phyloP scores from a whole-genome alignment of 2,329 filamentous ascomycete genomes.

The Penicillium sp. region DNA sequence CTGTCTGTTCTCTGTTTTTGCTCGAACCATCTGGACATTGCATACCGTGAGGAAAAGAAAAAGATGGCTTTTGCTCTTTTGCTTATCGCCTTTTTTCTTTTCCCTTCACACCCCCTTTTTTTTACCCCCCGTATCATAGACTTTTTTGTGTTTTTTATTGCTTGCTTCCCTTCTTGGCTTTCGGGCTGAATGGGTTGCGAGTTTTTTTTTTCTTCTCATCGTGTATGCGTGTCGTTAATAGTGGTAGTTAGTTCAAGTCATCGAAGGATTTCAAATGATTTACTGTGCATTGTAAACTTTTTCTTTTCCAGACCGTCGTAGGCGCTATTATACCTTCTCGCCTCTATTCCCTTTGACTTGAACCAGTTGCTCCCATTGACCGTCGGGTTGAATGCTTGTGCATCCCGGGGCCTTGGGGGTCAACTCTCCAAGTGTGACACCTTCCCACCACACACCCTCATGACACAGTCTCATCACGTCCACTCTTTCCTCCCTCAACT shows the following conservation, averaged over 20 bases:
- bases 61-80: background rate
- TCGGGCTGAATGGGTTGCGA: slow-evolving; percentile 27
- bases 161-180: slow-evolving; percentile 22
- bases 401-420: too few species aligned
- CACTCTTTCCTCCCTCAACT: too few species aligned
- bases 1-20: slow-evolving; percentile 10
- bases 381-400: too few species aligned
- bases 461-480: too few species aligned
- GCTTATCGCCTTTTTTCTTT: slow-evolving; percentile 13
- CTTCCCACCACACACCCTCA: too few species aligned
- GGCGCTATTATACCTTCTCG: too few species aligned
- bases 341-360: too few species aligned
- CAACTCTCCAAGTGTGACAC: too few species aligned
- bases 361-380: too few species aligned
- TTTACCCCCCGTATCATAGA: slow-evolving; percentile 32
- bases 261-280: slow-evolving; percentile 29
- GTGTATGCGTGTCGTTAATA: slow-evolving; percentile 41
- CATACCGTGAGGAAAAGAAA: slow-evolving; percentile 19
- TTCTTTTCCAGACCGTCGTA: background rate
- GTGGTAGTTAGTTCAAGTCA: slow-evolving; percentile 32
- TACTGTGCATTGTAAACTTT: slow-evolving; percentile 3
- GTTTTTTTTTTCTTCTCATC: slow-evolving; percentile 28
- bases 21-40: slow-evolving; percentile 24
- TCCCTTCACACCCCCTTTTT: slow-evolving; percentile 11
- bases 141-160: slow-evolving; percentile 28